These are phyloP conservation scores for Teratosphaeria nubilosa DNA, from an alignment of 2,329 filamentous ascomycete genomes.

Conservation along the genomic window DNA sequence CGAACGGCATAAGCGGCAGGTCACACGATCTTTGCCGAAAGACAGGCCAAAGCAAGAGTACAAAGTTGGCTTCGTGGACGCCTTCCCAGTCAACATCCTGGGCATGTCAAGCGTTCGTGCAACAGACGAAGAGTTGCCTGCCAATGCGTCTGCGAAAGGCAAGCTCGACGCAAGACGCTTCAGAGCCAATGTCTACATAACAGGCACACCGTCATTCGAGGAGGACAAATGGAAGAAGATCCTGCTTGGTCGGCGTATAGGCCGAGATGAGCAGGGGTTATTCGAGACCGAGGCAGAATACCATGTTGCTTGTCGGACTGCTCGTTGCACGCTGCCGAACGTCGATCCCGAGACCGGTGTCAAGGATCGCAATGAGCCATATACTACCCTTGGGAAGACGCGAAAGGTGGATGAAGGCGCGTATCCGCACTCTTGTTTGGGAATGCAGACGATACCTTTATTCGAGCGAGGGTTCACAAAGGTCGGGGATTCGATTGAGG, in stretches of 20 bases:
- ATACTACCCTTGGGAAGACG: slow-evolving; percentile 18
- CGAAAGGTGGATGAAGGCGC: slow-evolving; percentile 23
- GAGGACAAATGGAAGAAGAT: slow-evolving; percentile 62
- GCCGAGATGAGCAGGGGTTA: slow-evolving; percentile 4
- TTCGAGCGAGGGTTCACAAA: slow-evolving; percentile 17
- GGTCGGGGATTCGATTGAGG: slow-evolving; percentile 23
- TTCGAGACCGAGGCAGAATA: slow-evolving; percentile 32
- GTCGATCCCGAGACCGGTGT: slow-evolving; percentile 53
- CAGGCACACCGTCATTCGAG: slow-evolving; percentile 52
- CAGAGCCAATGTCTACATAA: slow-evolving; percentile 61
- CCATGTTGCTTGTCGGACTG: slow-evolving; percentile 53
- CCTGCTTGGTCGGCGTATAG: slow-evolving; percentile 34
- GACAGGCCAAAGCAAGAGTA: slow-evolving; percentile 56
- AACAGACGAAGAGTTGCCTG: slow-evolving; percentile 47
- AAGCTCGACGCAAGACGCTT: slow-evolving; percentile 55
- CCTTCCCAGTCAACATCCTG: slow-evolving; percentile 60
- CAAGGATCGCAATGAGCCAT: slow-evolving; percentile 23
- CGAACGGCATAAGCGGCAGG: slow-evolving; percentile 42
- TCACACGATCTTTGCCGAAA: slow-evolving; percentile 52
- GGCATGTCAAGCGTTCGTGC: slow-evolving; percentile 55
- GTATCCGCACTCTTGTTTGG: slow-evolving; percentile 22
- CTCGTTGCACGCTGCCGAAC: slow-evolving; percentile 62
- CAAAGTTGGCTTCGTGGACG: slow-evolving; percentile 59
- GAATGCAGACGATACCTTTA: slow-evolving; percentile 24
- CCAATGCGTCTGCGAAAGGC: slow-evolving; percentile 35